phyloP scores from a whole-genome alignment of 345 rosid genomes.

The Lepidium sativum region DNA sequence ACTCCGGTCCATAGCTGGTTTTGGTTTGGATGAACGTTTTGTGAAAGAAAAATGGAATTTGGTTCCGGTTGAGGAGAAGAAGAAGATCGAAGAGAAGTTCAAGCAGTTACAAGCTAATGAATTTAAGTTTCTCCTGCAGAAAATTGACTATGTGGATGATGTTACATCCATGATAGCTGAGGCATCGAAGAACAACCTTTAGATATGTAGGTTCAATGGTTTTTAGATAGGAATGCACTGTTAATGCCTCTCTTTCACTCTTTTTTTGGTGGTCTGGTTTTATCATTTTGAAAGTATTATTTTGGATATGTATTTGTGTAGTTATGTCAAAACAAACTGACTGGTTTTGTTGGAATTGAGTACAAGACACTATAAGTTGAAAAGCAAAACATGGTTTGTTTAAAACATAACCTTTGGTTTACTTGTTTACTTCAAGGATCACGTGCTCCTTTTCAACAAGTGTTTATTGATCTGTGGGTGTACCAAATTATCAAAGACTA shows the following conservation, averaged over 20 bases:
- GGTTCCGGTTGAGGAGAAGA: background rate
- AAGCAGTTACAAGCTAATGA: background rate
- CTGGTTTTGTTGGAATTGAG: too few relatives aligned
- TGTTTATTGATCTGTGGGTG: conserved; percentile 19
- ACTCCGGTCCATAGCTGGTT: background rate
- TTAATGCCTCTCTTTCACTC: background rate
- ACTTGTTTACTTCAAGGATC: background rate
- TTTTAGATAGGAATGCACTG: background rate
- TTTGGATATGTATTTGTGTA: background rate
- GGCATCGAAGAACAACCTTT: background rate
- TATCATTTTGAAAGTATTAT: background rate
- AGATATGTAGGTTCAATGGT: background rate
- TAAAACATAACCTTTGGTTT: too few relatives aligned
- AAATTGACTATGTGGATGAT: background rate
- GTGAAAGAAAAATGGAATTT: background rate
- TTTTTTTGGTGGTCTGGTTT: background rate
- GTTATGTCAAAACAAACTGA: background rate
- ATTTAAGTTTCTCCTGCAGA: background rate
- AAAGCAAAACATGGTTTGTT: too few relatives aligned
- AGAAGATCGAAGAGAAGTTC: background rate
- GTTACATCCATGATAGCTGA: background rate
- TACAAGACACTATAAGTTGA: too few relatives aligned
- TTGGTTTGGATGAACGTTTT: background rate
- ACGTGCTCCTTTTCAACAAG: conserved; percentile 12
- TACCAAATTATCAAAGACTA: conserved; percentile 5